Conservation (phyloP, 164 flowering plant species). For the Macadamia tetraphylla region DNA sequence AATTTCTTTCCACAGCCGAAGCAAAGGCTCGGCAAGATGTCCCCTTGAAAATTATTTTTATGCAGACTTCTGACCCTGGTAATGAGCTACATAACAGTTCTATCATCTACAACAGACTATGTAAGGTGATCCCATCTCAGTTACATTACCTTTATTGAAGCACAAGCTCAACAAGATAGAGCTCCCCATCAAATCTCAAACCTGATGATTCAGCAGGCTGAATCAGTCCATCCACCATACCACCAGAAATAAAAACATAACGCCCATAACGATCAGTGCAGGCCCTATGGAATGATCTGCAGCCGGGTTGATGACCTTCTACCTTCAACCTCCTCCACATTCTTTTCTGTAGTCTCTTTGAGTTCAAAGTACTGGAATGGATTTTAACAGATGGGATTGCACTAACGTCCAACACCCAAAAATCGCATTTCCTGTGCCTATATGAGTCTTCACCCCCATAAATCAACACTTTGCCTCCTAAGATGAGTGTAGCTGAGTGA, state of each 20-base stretch:
- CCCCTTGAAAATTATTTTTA: too few relatives aligned
- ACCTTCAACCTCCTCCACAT: constrained; percentile 64
- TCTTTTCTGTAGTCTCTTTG: constrained; percentile 18
- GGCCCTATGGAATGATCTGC: constrained; percentile 80
- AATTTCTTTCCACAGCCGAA: constrained; percentile 10
- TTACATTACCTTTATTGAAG: constrained; percentile 11
- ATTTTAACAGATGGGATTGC: constrained; percentile 22
- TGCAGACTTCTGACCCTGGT: not conserved
- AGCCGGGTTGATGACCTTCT: constrained; percentile 39
- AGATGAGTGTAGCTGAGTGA: constrained; percentile 75
- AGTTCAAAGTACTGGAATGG: constrained; percentile 14
- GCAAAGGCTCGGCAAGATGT: constrained; percentile 57
- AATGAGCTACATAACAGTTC: not conserved
- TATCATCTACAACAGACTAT: not conserved
- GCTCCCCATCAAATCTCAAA: constrained; percentile 68
- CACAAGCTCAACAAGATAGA: constrained; percentile 63
- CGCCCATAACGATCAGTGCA: constrained; percentile 67
- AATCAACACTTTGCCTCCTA: constrained; percentile 66
- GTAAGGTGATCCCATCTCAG: not conserved
- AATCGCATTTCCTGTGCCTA: constrained; percentile 69
- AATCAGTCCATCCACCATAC: constrained; percentile 79
- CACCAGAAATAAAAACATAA: constrained; percentile 65
- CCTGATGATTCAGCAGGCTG: constrained; percentile 60
- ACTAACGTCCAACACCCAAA: constrained; percentile 71
- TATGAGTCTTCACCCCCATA: constrained; percentile 89